Conservation (phyloP, 2,329 filamentous ascomycete species). For the Ophiostoma perfectum region DNA sequence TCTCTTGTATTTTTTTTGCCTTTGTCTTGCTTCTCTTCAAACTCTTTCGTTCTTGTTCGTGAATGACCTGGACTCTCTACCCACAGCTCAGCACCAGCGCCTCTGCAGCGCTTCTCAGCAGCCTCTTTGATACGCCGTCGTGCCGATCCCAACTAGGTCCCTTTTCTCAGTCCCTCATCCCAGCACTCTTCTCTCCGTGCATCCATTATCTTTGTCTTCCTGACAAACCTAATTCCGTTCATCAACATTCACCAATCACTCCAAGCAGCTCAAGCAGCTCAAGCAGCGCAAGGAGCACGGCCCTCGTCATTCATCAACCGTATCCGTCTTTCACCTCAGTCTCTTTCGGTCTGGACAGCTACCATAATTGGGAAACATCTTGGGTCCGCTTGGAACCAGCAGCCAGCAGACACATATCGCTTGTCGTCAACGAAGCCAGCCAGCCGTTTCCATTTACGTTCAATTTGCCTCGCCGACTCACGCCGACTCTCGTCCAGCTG, state of each 20-base stretch:
- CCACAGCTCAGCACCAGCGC: neutral
- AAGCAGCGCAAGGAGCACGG: neutral
- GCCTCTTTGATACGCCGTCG: slow-evolving; percentile 4
- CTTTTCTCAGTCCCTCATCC: slow-evolving; percentile 8
- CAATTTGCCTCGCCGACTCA: neutral
- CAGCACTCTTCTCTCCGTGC: neutral
- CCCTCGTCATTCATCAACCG: neutral
- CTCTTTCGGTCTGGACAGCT: neutral
- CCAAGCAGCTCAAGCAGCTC: neutral
- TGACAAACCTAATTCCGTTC: neutral
- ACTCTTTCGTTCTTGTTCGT: neutral
- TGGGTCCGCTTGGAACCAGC: neutral
- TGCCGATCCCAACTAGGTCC: slow-evolving; percentile 7
- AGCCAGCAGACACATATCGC: neutral
- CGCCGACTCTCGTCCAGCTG: too few species aligned
- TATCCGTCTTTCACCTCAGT: neutral
- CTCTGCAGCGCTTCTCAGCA: neutral
- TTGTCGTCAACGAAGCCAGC: too few species aligned
- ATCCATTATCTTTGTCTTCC: slow-evolving; percentile 9
- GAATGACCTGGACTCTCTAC: neutral
- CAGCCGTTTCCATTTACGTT: neutral
- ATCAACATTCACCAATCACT: neutral
- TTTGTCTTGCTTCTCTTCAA: neutral
- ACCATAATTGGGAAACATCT: neutral
- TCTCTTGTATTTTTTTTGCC: neutral